Base-by-base conservation (phyloP, 192 early-diverging fungal species). In the Umbelopsis vinacea region DNA sequence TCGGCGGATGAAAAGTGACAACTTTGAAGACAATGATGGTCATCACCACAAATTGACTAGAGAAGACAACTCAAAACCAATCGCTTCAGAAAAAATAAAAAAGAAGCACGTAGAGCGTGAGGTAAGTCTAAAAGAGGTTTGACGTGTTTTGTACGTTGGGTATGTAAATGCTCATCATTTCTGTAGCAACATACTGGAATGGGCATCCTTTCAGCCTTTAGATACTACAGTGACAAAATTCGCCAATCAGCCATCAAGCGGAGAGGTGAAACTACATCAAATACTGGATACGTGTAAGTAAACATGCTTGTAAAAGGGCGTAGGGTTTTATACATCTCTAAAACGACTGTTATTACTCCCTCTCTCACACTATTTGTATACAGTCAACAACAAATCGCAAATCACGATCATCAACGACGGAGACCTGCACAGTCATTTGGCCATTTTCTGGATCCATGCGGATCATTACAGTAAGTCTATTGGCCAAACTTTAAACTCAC, bases 361-460 rank as follows among this genome's bases (percentile, higher is more conserved):
- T 8, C 52, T 14, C 15, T 55, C n/a, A n/a, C n/a, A n/a, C n/a
- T n/a, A n/a, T n/a, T 48, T 47, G 24, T 66, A 1, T 38, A 48
- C 26, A 74, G 73, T 19, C 75, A 77, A 52, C 72, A 77, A 48
- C 79, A 74, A 52, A 53, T 77, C 38, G 75, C 73, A 33, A 72
- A 68, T 22, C 60, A 71, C 12, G 76, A 81, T 37, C 24, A 43
- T 21, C 75, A 53, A 6, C 66, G 53, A 10, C 54, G 79, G 67
- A 78, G 77, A 55, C 72, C 75, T 37, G 82, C 81, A 4, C 76
- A 83, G 9, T 86, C 87, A 12, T 89, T 82, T 71, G 87, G 80
- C 10, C 73, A 85, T 53, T 80, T 89, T 15, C 73, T 89, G n/a
- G 76, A 70, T 1, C 78, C 85, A n/a, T 78, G 79, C 72, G 81